Percentiles rank a stretch among this genome's conserved stretches.
Evolutionary conservation across 202 grass and related monocot genomes (phyloP).

Genomic region (Dendrocalamus latiflorus): DNA sequence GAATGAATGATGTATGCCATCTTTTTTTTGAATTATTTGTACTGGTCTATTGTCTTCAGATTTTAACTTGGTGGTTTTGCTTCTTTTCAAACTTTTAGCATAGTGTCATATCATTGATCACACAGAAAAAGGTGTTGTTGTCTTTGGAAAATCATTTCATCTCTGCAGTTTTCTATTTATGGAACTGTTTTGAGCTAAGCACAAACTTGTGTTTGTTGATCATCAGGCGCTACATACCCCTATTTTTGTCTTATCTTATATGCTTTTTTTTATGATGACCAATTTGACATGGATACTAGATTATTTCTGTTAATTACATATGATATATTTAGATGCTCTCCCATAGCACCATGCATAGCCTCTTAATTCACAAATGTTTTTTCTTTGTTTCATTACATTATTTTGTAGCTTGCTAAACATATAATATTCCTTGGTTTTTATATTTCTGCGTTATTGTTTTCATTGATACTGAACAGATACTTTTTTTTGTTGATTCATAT

Average conservation of each 20-base stretch:
- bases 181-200: not conserved
- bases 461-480: not conserved
- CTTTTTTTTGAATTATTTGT: conserved; percentile 1
- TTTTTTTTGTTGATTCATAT: not conserved
- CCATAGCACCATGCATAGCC: not conserved
- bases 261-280: not conserved
- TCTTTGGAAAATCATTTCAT: not conserved
- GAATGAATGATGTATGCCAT: conserved; percentile 81
- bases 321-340: not conserved
- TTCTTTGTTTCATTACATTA: conserved; percentile 4
- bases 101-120: not conserved
- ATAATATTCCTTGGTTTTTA: not conserved
- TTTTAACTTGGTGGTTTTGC: conserved; percentile 16
- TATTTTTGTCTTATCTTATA: not conserved
- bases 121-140: not conserved
- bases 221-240: not conserved
- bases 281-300: not conserved
- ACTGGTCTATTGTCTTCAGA: not conserved
- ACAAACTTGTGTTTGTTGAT: not conserved
- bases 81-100: not conserved
- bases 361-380: not conserved
- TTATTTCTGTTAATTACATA: not conserved
- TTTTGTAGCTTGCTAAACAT: not conserved
- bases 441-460: conserved; percentile 2
- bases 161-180: conserved; percentile 1